phyloP scores from a whole-genome alignment of 192 early-diverging fungal species.

The Fimicolochytrium jonesii region DNA sequence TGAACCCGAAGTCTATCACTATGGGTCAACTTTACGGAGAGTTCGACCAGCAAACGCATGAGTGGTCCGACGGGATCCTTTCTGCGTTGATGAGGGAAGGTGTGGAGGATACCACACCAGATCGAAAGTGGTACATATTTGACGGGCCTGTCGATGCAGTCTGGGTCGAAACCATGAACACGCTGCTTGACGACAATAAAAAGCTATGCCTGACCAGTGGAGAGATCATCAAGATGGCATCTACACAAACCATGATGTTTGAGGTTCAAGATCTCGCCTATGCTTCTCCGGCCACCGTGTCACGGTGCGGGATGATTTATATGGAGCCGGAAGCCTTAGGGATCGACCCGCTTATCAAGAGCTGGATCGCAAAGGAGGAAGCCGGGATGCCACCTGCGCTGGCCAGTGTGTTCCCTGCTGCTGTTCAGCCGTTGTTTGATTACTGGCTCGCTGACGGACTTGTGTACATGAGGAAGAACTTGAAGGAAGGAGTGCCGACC shows the following conservation, averaged over 20 bases:
- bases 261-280: conserved; percentile 58
- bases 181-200: conserved; percentile 62
- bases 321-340: conserved; percentile 64
- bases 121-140: conserved; percentile 63
- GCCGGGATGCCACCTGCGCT: conserved; percentile 18
- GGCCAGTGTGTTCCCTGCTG: conserved; percentile 28
- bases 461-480: conserved; percentile 42
- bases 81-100: conserved; percentile 56
- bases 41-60: conserved; percentile 59
- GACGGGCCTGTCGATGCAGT: conserved; percentile 65
- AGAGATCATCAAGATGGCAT: conserved; percentile 63
- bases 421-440: conserved; percentile 43
- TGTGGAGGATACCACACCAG: conserved; percentile 50
- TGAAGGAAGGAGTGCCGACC: conserved; percentile 52
- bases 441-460: conserved; percentile 41
- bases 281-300: conserved; percentile 63
- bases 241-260: conserved; percentile 62
- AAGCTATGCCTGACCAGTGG: conserved; percentile 59
- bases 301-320: conserved; percentile 64
- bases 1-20: conserved; percentile 63
- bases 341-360: conserved; percentile 41
- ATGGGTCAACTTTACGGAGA: conserved; percentile 65
- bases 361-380: conserved; percentile 47
- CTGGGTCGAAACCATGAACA: conserved; percentile 64
- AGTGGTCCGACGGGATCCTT: conserved; percentile 61